Conservation (phyloP, 495 filamentous ascomycete genomes). For the Aspergillus funiculosus region DNA sequence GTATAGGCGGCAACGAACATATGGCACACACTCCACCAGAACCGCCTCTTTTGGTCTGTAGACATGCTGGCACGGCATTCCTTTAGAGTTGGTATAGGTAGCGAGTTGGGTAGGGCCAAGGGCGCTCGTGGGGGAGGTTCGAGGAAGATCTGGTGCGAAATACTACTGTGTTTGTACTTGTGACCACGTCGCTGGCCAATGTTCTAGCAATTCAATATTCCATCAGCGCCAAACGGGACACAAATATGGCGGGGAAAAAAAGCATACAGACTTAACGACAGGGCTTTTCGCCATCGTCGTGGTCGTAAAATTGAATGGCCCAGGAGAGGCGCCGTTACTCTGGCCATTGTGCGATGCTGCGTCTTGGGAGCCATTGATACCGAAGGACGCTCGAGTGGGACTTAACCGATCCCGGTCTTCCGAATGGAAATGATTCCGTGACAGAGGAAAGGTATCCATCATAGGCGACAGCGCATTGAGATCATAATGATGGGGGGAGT, state of each 20-base stretch:
- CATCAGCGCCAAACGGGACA: no score
- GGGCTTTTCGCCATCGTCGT: conserved; percentile 70
- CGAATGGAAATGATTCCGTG: conserved; percentile 20
- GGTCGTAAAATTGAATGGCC: conserved; percentile 92
- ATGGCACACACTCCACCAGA: conserved; percentile 89
- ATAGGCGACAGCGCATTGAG: conserved; percentile 61
- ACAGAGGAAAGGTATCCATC: conserved; percentile 42
- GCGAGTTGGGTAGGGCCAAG: conserved; percentile 81
- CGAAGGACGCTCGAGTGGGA: conserved; percentile 40
- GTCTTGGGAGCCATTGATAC: conserved; percentile 30
- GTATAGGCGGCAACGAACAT: conserved; percentile 73
- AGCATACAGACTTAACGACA: conserved; percentile 69
- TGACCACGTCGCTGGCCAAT: conserved; percentile 91
- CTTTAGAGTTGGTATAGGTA: conserved; percentile 84
- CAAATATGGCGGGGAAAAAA: not conserved
- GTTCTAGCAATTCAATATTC: conserved; percentile 41
- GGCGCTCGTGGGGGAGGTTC: conserved; percentile 87
- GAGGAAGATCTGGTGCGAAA: conserved; percentile 94
- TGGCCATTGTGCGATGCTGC: conserved; percentile 36
- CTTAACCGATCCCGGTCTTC: conserved; percentile 32
- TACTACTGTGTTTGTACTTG: conserved; percentile 95
- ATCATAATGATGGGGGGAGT: conserved; percentile 37
- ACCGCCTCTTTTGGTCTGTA: conserved; percentile 70
- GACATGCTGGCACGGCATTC: conserved; percentile 86
- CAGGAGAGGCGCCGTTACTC: conserved; percentile 35